These are phyloP conservation scores for Croton setiger DNA, from an alignment of 441 rosid genomes.

Conservation along the genomic window DNA sequence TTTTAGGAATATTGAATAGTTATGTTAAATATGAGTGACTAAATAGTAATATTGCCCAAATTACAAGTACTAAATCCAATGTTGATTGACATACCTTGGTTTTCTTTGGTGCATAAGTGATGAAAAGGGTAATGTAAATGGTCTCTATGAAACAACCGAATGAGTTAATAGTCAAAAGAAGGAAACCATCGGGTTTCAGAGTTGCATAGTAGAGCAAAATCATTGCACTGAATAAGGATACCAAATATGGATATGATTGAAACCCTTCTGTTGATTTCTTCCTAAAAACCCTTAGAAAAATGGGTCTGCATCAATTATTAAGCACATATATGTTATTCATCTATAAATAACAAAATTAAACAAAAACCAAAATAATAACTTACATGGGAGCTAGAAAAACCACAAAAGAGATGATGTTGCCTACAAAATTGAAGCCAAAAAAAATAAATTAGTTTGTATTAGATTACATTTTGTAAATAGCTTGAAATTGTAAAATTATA, in stretches of 20 bases:
- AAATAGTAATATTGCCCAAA: too few relatives aligned
- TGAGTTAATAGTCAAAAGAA: constrained; percentile 73
- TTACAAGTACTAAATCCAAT: too few relatives aligned
- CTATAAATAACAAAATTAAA: background rate
- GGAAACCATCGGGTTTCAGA: constrained; percentile 45
- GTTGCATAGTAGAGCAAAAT: constrained; percentile 80
- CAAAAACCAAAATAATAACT: constrained; percentile 28
- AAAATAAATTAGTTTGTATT: background rate
- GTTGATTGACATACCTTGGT: too few relatives aligned
- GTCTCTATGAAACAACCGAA: constrained; percentile 68
- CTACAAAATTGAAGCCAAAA: constrained; percentile 29
- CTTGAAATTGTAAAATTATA: background rate
- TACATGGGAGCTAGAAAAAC: constrained; percentile 82
- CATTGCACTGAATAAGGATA: constrained; percentile 74
- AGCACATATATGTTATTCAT: too few relatives aligned
- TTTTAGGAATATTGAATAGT: too few relatives aligned
- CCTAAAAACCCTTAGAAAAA: constrained; percentile 59
- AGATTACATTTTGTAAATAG: background rate
- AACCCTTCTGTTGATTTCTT: constrained; percentile 77
- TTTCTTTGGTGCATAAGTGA: constrained; percentile 47
- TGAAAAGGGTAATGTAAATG: constrained; percentile 53
- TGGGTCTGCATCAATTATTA: constrained; percentile 41
- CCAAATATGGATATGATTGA: constrained; percentile 74
- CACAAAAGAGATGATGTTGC: constrained; percentile 64
- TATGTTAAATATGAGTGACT: too few relatives aligned